Base-by-base conservation (phyloP, 2,329 filamentous ascomycete genomes). In the Meredithiella fracta region DNA sequence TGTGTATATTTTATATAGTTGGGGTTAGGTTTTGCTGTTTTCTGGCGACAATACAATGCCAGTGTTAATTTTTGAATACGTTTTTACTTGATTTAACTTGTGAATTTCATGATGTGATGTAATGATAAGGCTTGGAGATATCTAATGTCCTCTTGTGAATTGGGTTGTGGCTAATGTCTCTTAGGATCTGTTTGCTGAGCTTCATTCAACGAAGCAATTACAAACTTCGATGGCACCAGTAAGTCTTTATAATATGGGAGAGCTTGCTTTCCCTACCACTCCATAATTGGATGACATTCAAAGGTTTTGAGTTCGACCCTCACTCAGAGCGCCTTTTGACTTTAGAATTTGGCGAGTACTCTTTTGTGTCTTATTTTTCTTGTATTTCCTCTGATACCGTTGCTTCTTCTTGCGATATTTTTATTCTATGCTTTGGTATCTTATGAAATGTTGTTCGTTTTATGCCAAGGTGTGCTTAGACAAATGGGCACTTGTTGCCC, bases 301-400 rank as follows among this genome's bases (percentile, higher is more conserved):
- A 59, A 60, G 56, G 56, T 58, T 54, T 50, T 55, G 59, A 58
- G 56, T 60, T 60, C 59, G 54, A 58, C 51, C 56, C 59, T 58
- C 58, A 59, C 55, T 55, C 53, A 53, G 59, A 58, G 57, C 59
- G 58, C 42, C 20, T 20, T 40, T 49, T 22, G 37, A n/a, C n/a
- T n/a, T n/a, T n/a, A n/a, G n/a, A n/a, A n/a, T n/a, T n/a, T n/a
- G n/a, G n/a, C n/a, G n/a, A n/a, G 1, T 23, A 22, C 44, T 26
- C 17, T 44, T 44, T n/a, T 44, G 40, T 8, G 17, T 15, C 3
- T 20, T 22, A 44, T 4, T 3, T 17, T 44, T 44, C 8, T 2
- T 8, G 15, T 44, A 2, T 9, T 44, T 17, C 8, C 14, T 8
- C 8, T n/a, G 40, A n/a, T 44, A 20, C 15, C 8, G 2, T 17